Conservation (phyloP, 257 asterid genomes). For the Plantago ovata region DNA sequence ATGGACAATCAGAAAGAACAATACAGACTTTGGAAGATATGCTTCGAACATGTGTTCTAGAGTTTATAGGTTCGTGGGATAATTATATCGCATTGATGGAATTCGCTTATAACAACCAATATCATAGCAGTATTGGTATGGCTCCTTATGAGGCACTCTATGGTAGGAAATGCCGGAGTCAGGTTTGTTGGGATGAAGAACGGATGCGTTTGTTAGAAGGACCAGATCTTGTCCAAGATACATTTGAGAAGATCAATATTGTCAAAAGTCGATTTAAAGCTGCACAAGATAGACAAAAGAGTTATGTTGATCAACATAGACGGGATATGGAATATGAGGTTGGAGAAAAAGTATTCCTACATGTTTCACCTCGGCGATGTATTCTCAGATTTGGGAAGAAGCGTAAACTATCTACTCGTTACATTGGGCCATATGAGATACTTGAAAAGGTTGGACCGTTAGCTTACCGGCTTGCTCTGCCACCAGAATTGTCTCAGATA, state of each 20-base stretch:
- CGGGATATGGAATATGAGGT: background rate
- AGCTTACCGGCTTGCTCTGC: background rate
- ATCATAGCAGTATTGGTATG: no score
- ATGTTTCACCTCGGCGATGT: background rate
- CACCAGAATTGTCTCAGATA: background rate
- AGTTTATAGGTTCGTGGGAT: background rate
- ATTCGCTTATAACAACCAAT: no score
- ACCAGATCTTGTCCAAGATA: background rate
- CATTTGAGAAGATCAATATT: background rate
- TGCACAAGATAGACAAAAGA: background rate
- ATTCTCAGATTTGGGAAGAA: background rate
- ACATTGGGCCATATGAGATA: background rate
- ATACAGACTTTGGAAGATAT: background rate
- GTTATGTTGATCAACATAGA: background rate
- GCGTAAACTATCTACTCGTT: background rate
- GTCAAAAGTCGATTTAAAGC: conserved; percentile 5
- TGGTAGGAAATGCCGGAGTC: no score
- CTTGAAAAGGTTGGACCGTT: no score
- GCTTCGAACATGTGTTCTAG: conserved; percentile 1
- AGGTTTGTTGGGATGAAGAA: no score
- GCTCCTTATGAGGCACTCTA: no score
- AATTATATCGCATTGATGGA: background rate
- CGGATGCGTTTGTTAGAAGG: background rate
- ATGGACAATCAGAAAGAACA: background rate
- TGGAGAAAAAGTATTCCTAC: background rate